These are phyloP conservation scores for Cornus suecica DNA, from an alignment of 148 eudicot genomes.

Conservation along the genomic window DNA sequence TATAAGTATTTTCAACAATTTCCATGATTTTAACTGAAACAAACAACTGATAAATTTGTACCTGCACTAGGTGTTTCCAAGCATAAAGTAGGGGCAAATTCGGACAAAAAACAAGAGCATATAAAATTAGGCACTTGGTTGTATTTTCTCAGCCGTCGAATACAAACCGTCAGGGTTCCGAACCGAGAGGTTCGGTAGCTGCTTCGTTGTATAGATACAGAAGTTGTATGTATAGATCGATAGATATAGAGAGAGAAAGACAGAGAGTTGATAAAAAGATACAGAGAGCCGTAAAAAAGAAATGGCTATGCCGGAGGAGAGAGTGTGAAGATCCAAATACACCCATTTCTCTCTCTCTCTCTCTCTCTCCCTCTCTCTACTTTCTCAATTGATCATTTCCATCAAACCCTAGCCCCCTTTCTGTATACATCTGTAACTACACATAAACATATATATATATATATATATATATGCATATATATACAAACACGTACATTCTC, in stretches of 20 bases:
- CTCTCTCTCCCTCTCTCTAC: background rate
- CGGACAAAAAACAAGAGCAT: background rate
- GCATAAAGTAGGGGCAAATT: background rate
- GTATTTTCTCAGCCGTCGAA: constrained; percentile 5
- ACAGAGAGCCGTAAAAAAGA: constrained; percentile 10
- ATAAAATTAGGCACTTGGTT: constrained; percentile 23
- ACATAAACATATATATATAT: too few species aligned
- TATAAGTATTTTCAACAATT: too few species aligned
- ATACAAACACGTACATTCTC: background rate
- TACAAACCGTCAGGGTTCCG: constrained; percentile 17
- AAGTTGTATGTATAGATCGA: too few species aligned
- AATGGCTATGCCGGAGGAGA: constrained; percentile 18
- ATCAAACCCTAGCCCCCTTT: constrained; percentile 5
- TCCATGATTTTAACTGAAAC: too few species aligned
- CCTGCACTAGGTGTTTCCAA: too few species aligned
- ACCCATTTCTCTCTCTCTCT: background rate
- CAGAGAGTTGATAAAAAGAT: background rate
- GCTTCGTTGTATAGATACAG: constrained; percentile 11
- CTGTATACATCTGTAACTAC: too few species aligned
- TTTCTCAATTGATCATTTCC: constrained; percentile 11
- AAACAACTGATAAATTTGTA: too few species aligned
- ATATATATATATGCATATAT: background rate
- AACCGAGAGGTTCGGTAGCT: constrained; percentile 36
- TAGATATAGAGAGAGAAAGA: constrained; percentile 3
- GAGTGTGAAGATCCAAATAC: background rate